Conservation (phyloP, 2,329 filamentous ascomycete genomes). For the Chrysoporthe puriensis region DNA sequence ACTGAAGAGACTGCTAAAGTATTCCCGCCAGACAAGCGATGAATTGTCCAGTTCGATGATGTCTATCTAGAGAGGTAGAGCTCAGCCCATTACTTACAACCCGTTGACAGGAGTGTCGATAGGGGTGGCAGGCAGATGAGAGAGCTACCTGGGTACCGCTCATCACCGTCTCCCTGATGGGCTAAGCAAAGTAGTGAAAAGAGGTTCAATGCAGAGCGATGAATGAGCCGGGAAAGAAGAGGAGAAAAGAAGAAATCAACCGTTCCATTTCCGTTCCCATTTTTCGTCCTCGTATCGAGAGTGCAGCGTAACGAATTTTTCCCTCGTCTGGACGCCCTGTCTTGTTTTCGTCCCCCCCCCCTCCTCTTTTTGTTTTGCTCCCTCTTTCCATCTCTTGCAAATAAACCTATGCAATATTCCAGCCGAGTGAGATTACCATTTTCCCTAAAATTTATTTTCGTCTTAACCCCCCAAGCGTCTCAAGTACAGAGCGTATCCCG, state of each 20-base stretch:
- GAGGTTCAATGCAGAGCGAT: neutral
- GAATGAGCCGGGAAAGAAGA: neutral
- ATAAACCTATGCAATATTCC: slow-evolving; percentile 5
- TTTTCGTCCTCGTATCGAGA: neutral
- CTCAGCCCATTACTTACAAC: neutral
- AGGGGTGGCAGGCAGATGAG: neutral
- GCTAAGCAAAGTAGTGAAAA: neutral
- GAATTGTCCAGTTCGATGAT: neutral
- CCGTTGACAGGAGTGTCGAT: neutral
- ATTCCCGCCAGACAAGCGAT: neutral
- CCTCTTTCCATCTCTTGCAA: slow-evolving; percentile 13
- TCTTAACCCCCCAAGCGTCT: neutral
- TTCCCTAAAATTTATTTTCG: neutral
- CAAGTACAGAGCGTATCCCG: neutral
- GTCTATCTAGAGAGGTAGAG: neutral
- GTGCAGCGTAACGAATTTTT: slow-evolving; percentile 11
- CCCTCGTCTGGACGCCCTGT: slow-evolving; percentile 16
- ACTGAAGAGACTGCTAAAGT: neutral
- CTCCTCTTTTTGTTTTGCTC: neutral
- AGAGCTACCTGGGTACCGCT: neutral
- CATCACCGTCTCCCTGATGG: neutral
- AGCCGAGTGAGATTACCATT: neutral
- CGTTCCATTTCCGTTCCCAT: neutral
- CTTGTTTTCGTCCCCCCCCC: neutral
- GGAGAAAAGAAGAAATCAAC: neutral